Evolutionary conservation across 2,329 filamentous ascomycete species (phyloP).

Genomic region (Periconia digitata): DNA sequence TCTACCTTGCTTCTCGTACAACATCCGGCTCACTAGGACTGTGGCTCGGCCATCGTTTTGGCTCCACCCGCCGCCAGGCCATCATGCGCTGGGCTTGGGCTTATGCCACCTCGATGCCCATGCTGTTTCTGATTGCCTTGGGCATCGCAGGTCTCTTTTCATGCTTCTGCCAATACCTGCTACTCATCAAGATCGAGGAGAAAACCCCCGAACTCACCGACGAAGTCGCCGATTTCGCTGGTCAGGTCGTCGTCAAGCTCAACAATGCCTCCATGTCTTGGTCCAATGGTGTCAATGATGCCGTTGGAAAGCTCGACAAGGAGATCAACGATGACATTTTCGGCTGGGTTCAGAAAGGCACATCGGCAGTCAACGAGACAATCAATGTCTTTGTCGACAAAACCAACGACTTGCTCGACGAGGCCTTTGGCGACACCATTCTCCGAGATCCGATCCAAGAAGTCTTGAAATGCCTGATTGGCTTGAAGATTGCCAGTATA

Average conservation of each 20-base stretch:
- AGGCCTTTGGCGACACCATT: constrained; percentile 78
- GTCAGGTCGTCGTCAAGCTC: constrained; percentile 72
- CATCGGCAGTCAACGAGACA: constrained; percentile 79
- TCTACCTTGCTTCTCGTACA: constrained; percentile 84
- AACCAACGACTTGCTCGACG: constrained; percentile 73
- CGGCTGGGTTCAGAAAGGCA: constrained; percentile 83
- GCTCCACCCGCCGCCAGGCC: constrained; percentile 65
- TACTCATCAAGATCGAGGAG: constrained; percentile 73
- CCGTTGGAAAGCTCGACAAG: constrained; percentile 64
- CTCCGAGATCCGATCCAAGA: constrained; percentile 77
- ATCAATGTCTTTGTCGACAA: constrained; percentile 78
- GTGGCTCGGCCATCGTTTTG: constrained; percentile 66
- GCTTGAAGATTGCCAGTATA: constrained; percentile 80
- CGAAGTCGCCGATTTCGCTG: constrained; percentile 78
- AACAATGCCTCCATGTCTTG: constrained; percentile 74
- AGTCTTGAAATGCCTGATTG: constrained; percentile 83
- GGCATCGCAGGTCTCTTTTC: constrained; percentile 80
- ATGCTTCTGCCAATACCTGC: constrained; percentile 77
- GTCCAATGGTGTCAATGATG: constrained; percentile 74
- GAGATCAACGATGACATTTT: constrained; percentile 85
- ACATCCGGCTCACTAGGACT: constrained; percentile 73
- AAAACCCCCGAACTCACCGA: constrained; percentile 73
- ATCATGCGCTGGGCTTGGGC: constrained; percentile 81
- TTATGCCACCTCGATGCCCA: constrained; percentile 82
- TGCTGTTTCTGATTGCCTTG: constrained; percentile 82